phyloP scores from a whole-genome alignment of 345 rosid genomes.

The Barbarea vulgaris region DNA sequence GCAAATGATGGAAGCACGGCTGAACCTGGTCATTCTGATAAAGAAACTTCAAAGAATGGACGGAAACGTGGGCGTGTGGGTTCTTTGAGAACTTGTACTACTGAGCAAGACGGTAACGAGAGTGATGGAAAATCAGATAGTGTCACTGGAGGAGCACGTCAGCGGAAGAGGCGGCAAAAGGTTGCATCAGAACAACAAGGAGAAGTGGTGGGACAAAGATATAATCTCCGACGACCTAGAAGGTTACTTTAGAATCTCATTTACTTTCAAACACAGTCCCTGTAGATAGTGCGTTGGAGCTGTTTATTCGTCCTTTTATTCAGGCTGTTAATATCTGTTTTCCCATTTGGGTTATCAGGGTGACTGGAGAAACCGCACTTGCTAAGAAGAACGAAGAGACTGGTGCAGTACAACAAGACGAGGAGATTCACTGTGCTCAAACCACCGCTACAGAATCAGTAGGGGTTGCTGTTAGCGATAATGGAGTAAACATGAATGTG shows the following conservation, averaged over 20 bases:
- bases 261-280: constrained; percentile 13
- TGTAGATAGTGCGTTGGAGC: constrained; percentile 5
- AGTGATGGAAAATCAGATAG: constrained; percentile 76
- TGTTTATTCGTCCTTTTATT: constrained; percentile 2
- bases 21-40: constrained; percentile 58
- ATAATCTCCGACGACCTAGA: constrained; percentile 77
- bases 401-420: constrained; percentile 43
- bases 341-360: constrained; percentile 28
- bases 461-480: constrained; percentile 54
- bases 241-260: constrained; percentile 48
- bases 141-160: constrained; percentile 49
- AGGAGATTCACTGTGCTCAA: constrained; percentile 41
- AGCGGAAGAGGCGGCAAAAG: constrained; percentile 71
- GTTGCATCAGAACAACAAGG: constrained; percentile 45
- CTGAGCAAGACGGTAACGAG: constrained; percentile 63
- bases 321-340: constrained; percentile 19
- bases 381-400: constrained; percentile 41
- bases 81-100: constrained; percentile 54
- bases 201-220: constrained; percentile 51
- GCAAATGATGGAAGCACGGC: constrained; percentile 52
- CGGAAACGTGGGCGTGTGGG: constrained; percentile 65
- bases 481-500: constrained; percentile 54
- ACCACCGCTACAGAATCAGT: constrained; percentile 48
- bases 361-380: constrained; percentile 1
- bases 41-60: constrained; percentile 52